Base-by-base conservation (phyloP, 768 basidiomycete genomes). In the Pleurotus eryngii region DNA sequence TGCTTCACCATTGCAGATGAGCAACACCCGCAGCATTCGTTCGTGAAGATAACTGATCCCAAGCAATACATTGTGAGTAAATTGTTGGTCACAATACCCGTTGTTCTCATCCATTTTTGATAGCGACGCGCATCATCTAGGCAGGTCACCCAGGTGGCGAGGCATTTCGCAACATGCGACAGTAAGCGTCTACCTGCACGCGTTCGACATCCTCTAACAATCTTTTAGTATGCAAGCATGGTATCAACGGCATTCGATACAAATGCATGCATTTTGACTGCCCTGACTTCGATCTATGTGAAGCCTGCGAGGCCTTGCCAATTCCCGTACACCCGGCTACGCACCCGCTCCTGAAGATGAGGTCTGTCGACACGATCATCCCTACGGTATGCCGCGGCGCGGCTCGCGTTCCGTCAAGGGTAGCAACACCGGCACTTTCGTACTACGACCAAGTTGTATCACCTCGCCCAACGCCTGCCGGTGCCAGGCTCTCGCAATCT, bases 211-310 rank as follows among this genome's bases (percentile, higher is more conserved):
- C 15, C 26, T 8, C 14, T 54, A 26, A 7, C 48, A 45, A 50
- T 30, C 38, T 30, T 49, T n/a, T 38, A 78, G 76, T 61, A 3
- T 92, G 90, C 68, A 60, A 64, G 14, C 73, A 75, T 50, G 66
- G 68, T 3, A 87, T 94, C 53, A 65, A 60, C 20, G 90, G 89
- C 3, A 67, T 78, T 53, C 85, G 92, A 14, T 94, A 84, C 72
- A 94, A 93, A 87, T 95, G 93, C 71, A 85, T 91, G 82, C 85
- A 92, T 65, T 77, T 83, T 12, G 72, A 74, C 3, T 95, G 93
- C 71, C 78, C 81, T 0, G 89, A 94, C 68, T 93, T 85, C 62
- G 93, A 95, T 64, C 77, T 95, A 15, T 95, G 92, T 71, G 75
- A 78, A 57, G 70, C 69, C 53, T 95, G 93, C 70, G 92, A 94